Conservation (phyloP, 2,329 filamentous ascomycete genomes). For the Aspergillus candidus region DNA sequence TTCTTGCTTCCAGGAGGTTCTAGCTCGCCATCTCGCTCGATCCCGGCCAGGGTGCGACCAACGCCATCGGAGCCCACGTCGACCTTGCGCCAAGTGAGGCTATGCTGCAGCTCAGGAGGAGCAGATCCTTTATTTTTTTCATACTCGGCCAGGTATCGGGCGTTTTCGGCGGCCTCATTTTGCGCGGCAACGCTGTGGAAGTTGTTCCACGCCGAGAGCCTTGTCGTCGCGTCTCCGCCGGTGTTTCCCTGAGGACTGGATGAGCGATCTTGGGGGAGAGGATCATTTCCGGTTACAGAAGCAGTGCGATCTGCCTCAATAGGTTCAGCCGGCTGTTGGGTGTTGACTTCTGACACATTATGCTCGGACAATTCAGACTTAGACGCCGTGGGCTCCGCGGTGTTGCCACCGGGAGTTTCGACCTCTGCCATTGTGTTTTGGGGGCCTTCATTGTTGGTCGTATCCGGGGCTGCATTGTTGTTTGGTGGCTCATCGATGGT, state of each 20-base stretch:
- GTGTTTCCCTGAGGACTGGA: background rate
- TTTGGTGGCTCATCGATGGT: slow-evolving; percentile 4
- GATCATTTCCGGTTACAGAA: too few relatives aligned
- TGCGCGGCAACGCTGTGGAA: slow-evolving; percentile 30
- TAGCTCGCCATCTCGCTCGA: slow-evolving; percentile 12
- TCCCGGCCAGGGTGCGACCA: slow-evolving; percentile 17
- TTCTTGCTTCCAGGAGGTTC: slow-evolving; percentile 14
- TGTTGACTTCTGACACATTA: too few relatives aligned
- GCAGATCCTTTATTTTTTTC: slow-evolving; percentile 11
- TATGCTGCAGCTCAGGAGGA: slow-evolving; percentile 20
- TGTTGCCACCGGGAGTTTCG: too few relatives aligned
- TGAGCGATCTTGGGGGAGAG: too few relatives aligned
- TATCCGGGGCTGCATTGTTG: background rate
- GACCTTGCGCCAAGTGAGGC: slow-evolving; percentile 36
- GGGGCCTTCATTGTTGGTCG: background rate
- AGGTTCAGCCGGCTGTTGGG: too few relatives aligned
- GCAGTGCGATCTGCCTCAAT: too few relatives aligned
- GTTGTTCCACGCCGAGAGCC: slow-evolving; percentile 35
- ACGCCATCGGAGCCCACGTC: slow-evolving; percentile 25
- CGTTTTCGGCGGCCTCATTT: slow-evolving; percentile 29
- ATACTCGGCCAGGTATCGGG: slow-evolving; percentile 21
- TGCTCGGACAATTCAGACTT: too few relatives aligned
- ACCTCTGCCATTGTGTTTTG: too few relatives aligned
- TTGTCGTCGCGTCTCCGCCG: slow-evolving; percentile 7
- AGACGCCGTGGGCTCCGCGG: too few relatives aligned